phyloP scores from a whole-genome alignment of 2,329 filamentous ascomycete species.

The Neurospora sp. region DNA sequence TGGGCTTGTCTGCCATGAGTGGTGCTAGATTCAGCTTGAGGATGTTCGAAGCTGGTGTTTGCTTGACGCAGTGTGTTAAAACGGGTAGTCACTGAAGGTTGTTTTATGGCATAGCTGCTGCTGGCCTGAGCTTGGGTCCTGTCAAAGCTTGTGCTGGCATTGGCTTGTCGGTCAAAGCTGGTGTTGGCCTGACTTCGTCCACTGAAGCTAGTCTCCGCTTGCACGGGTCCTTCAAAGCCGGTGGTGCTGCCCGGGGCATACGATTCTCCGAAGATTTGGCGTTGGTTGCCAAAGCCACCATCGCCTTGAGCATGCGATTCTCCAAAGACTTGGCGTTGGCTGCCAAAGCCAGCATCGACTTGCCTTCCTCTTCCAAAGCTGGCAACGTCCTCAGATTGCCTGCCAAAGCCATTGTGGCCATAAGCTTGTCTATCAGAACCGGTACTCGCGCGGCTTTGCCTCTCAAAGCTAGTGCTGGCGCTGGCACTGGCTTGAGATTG shows the following conservation, averaged over 20 bases:
- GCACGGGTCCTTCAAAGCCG: background rate
- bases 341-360: too few species aligned
- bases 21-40: background rate
- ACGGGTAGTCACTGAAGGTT: background rate
- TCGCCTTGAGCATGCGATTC: background rate
- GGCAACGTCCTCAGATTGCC: background rate
- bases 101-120: background rate
- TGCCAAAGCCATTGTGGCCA: background rate
- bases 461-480: background rate
- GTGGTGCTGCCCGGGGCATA: background rate
- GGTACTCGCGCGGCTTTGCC: background rate
- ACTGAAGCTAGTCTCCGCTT: background rate
- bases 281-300: background rate
- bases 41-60: background rate
- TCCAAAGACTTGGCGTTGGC: too few species aligned
- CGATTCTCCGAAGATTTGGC: background rate
- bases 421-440: background rate
- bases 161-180: background rate
- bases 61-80: background rate
- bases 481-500: background rate
- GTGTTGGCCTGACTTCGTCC: background rate
- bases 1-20: background rate
- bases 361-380: background rate
- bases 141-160: background rate
- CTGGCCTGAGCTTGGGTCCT: background rate